These are phyloP conservation scores for Vicia villosa DNA, from an alignment of 306 rosid genomes.

Conservation along the genomic window DNA sequence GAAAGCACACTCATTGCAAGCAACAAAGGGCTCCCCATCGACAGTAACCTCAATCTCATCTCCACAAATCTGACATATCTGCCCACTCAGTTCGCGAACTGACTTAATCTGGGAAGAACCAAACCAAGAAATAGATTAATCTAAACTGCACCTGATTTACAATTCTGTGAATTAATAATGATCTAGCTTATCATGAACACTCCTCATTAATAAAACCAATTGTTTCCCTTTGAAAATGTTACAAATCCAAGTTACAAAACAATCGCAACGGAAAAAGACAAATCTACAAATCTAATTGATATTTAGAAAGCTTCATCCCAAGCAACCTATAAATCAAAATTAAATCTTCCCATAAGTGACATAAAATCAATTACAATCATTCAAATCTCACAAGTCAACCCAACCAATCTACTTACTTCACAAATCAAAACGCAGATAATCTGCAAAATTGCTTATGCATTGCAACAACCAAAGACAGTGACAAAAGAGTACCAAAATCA, in stretches of 20 bases:
- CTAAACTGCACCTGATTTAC: slow-evolving; percentile 27
- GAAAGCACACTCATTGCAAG: slow-evolving; percentile 94
- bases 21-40: slow-evolving; percentile 91
- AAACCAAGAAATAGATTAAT: not conserved
- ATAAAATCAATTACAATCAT: slow-evolving; percentile 26
- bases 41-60: slow-evolving; percentile 78
- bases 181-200: slow-evolving; percentile 7
- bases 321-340: slow-evolving; percentile 24
- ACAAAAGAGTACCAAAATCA: slow-evolving; percentile 17
- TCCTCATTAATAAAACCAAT: not conserved
- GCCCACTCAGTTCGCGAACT: slow-evolving; percentile 79
- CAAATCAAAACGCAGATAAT: slow-evolving; percentile 14
- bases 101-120: slow-evolving; percentile 65
- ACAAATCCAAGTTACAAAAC: slow-evolving; percentile 22
- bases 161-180: slow-evolving; percentile 10
- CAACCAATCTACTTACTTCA: not conserved
- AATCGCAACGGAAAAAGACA: slow-evolving; percentile 26
- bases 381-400: slow-evolving; percentile 24
- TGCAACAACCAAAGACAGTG: slow-evolving; percentile 17
- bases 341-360: slow-evolving; percentile 34
- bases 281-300: slow-evolving; percentile 7
- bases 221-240: not conserved
- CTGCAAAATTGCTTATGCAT: slow-evolving; percentile 1
- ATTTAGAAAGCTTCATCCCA: slow-evolving; percentile 13
- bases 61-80: slow-evolving; percentile 82